Base-by-base conservation (phyloP, 2,329 filamentous ascomycete species). In the Cercospora sp. region DNA sequence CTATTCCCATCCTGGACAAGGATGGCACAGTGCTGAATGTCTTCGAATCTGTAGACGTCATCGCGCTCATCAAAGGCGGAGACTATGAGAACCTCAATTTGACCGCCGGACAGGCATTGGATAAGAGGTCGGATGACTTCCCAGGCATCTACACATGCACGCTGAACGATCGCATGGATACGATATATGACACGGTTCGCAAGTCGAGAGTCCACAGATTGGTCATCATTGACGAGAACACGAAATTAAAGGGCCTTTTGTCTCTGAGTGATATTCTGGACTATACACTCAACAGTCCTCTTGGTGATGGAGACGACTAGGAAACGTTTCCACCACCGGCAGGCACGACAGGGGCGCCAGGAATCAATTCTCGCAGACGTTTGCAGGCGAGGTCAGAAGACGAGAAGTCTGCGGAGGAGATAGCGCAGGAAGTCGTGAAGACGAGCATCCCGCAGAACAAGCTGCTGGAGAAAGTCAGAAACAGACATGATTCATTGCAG, bases 21-120 rank as follows among this genome's bases (percentile, higher is more conserved):
- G 88, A 74, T 87, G 88, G 88, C 61, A 83, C 87, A 33, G 89
- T 99, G 0, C 88, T 98, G 71, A 99, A 99, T 76, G 93, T 98
- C 10, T 99, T 99, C 76, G 96, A 99, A 82, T 92, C 95, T 1
- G 94, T 99, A 61, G 95, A 99, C 80, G 94, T 99, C 69, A 97
- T 99, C 73, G 91, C 94, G 0, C 89, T 97, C 75, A 97, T 99
- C 81, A 97, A 96, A 80, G 93, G 93, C 23, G 93, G 94, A 20
- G 89, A 89, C 40, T 98, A 98, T 77, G 95, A 98, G 72, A 94
- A 97, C 73, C 84, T 99, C 66, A 89, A 91, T 68, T 87, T 93
- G 20, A 92, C 87, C 6, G 92, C 98, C 4, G 95, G 94, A 53
- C 94, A 97, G 70, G 94, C 94, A 2, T 83, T 98, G 65, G 89